A percentile compares a stretch with the other conserved stretches of the same genome.
phyloP scores from a whole-genome alignment of 2,329 filamentous ascomycete genomes.

The Sclerotiophoma versabilis region DNA sequence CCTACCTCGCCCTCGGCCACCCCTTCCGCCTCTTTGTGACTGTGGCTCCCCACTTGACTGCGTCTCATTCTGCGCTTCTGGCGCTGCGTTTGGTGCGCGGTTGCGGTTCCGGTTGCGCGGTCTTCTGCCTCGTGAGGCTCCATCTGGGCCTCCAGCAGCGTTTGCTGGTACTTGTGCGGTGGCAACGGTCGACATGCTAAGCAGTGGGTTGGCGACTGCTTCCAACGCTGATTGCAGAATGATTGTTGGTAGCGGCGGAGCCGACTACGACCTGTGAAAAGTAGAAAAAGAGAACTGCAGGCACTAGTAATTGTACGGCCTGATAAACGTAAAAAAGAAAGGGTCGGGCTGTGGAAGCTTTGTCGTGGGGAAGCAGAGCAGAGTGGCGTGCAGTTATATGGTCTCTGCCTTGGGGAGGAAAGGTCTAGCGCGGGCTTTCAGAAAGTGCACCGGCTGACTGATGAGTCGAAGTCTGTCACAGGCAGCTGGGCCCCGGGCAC shows the following conservation, averaged over 20 bases:
- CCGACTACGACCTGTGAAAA: background rate
- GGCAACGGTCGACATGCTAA: slow-evolving; percentile 33
- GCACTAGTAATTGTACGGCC: slow-evolving; percentile 42
- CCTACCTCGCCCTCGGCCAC: slow-evolving; percentile 28
- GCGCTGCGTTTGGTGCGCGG: slow-evolving; percentile 19
- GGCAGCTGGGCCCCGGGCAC: slow-evolving; percentile 15
- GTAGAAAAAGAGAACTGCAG: slow-evolving; percentile 18
- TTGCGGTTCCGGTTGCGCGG: slow-evolving; percentile 34
- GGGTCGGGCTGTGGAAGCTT: slow-evolving; percentile 10
- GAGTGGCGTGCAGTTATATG: slow-evolving; percentile 32
- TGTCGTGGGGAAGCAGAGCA: slow-evolving; percentile 7
- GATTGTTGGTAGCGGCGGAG: background rate
- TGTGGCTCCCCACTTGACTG: slow-evolving; percentile 22
- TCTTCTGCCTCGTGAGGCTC: slow-evolving; percentile 29
- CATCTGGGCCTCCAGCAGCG: slow-evolving; percentile 21
- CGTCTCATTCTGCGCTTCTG: slow-evolving; percentile 28
- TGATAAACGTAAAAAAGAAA: slow-evolving; percentile 31
- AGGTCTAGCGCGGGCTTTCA: slow-evolving; percentile 11
- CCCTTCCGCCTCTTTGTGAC: slow-evolving; percentile 31
- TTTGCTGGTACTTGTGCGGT: slow-evolving; percentile 19
- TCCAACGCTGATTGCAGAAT: slow-evolving; percentile 2
- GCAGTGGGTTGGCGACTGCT: slow-evolving; percentile 3
- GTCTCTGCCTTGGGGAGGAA: slow-evolving; percentile 1
- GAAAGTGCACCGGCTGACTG: slow-evolving; percentile 6
- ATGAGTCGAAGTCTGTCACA: slow-evolving; percentile 23